Base-by-base conservation (phyloP, 2,329 filamentous ascomycete species). In the Apiospora marii region DNA sequence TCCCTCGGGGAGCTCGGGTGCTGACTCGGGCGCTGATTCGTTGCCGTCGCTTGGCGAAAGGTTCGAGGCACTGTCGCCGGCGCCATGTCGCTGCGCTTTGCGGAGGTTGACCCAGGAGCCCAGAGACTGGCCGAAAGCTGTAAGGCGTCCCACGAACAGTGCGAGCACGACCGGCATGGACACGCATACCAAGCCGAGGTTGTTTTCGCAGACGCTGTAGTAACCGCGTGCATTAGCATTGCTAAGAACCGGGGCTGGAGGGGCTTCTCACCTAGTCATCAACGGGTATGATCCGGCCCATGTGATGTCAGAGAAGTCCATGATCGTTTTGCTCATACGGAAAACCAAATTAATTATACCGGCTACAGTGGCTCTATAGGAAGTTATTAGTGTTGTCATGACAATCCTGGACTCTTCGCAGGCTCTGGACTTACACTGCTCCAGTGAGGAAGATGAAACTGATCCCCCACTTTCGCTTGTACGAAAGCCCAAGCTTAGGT, bases 381-480 rank as follows among this genome's bases (percentile, higher is more conserved):
- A n/a, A n/a, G n/a, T n/a, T n/a, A n/a, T n/a, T n/a, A n/a, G n/a
- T n/a, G n/a, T n/a, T n/a, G n/a, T n/a, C n/a, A n/a, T n/a, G n/a
- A n/a, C n/a, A n/a, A n/a, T n/a, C n/a, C n/a, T n/a, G n/a, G n/a
- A n/a, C n/a, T n/a, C n/a, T n/a, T n/a, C n/a, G n/a, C n/a, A n/a
- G n/a, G n/a, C n/a, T n/a, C n/a, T n/a, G n/a, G n/a, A 64, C 75
- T 70, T 71, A 74, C 75, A 74, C 6, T 1, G 71, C 49, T 7
- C 74, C 75, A 0, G 73, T 75, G 16, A 73, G 70, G 30, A 75
- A 75, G 27, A 75, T 72, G 24, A 76, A 30, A 51, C 70, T 71
- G 13, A 75, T 61, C 4, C 75, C 75, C 58, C 74, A 74, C 44
- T 75, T 76, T 24, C 72, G 72, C 43, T 70, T 73, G n/a, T 37